These are phyloP conservation scores for Rubia yunnanensis DNA, from an alignment of 257 asterid species.

Conservation along the genomic window DNA sequence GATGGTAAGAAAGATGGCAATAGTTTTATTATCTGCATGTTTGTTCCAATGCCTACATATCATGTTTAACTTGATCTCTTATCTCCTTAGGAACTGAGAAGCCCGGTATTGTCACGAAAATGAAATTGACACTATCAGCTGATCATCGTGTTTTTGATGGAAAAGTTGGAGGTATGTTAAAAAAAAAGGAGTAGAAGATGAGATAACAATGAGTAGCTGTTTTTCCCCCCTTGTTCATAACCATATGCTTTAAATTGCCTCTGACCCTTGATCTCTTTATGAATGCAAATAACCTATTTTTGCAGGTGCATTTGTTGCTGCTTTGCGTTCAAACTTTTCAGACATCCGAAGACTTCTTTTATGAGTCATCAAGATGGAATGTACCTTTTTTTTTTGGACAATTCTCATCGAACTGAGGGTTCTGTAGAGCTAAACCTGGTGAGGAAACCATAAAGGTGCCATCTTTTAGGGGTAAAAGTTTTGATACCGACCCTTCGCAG, in stretches of 20 bases:
- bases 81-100: conserved; percentile 63
- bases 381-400: conserved; percentile 1
- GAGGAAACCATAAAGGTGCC: conserved; percentile 6
- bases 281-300: neutral
- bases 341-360: conserved; percentile 72
- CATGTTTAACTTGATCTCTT: conserved; percentile 10
- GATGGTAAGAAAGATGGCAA: conserved; percentile 48
- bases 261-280: neutral
- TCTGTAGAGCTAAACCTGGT: conserved; percentile 2
- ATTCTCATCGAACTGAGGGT: neutral
- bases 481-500: neutral
- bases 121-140: conserved; percentile 82
- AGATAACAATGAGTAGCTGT: neutral
- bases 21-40: conserved; percentile 2
- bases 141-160: conserved; percentile 97
- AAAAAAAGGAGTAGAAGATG: neutral
- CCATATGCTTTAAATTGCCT: neutral
- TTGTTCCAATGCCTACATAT: neutral
- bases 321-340: conserved; percentile 61
- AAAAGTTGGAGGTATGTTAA: conserved; percentile 71
- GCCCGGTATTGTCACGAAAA: conserved; percentile 71
- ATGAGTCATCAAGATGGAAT: conserved; percentile 21
- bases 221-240: neutral
- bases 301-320: conserved; percentile 62
- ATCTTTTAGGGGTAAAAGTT: conserved; percentile 1